Evolutionary conservation across 257 asterid species (phyloP).

Genomic region (Penstemon barbatus): DNA sequence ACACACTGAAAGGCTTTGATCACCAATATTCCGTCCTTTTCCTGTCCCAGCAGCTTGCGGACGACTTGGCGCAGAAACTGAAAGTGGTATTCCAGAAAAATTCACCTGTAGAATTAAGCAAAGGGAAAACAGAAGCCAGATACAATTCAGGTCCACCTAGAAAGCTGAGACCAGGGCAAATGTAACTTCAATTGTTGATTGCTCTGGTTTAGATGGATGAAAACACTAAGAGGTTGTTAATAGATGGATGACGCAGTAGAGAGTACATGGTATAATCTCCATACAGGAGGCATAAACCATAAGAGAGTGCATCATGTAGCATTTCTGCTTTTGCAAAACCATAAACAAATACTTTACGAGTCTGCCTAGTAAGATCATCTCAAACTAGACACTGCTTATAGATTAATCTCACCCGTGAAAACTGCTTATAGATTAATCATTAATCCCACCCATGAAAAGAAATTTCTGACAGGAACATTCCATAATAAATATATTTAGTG

Average conservation of each 20-base stretch:
- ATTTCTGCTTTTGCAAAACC: no score
- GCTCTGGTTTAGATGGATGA: not conserved
- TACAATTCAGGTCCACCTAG: constrained; percentile 5
- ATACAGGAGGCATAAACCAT: not conserved
- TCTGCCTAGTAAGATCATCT: no score
- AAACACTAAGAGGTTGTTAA: not conserved
- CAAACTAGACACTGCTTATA: no score
- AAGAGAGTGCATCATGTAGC: not conserved
- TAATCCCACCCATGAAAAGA: no score
- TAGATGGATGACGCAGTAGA: not conserved
- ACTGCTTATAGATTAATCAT: no score
- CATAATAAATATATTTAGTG: no score
- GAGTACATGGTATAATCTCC: not conserved
- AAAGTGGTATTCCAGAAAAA: constrained; percentile 24
- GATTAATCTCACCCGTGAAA: no score
- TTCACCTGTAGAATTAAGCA: constrained; percentile 39
- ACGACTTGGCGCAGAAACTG: constrained; percentile 17
- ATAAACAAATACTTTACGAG: no score
- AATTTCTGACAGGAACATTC: no score
- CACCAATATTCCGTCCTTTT: constrained; percentile 22
- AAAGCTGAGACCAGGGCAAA: constrained; percentile 19
- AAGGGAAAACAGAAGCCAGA: constrained; percentile 17
- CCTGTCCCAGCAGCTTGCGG: constrained; percentile 29
- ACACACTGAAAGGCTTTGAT: constrained; percentile 22
- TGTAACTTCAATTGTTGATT: not conserved